A percentile compares a stretch with the other conserved stretches of the same genome.
Conservation (phyloP, 2,329 filamentous ascomycete species). For the Aulographum hederae region DNA sequence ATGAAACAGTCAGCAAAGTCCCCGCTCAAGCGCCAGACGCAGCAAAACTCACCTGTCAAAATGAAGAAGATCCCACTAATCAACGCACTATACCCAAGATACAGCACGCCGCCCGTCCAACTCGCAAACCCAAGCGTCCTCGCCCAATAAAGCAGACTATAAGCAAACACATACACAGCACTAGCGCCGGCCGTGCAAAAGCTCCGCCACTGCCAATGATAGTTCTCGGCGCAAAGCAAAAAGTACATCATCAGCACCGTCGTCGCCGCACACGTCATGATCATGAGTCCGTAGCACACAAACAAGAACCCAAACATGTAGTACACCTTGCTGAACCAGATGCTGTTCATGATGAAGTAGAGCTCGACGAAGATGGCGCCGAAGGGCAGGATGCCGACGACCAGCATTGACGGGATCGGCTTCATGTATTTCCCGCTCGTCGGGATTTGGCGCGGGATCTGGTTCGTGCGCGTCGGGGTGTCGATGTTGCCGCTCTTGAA, state of each 20-base stretch:
- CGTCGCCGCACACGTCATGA: slow-evolving; percentile 81
- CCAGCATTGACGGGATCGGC: slow-evolving; percentile 73
- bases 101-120: slow-evolving; percentile 72
- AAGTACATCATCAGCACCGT: slow-evolving; percentile 95
- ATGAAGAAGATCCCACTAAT: slow-evolving; percentile 87
- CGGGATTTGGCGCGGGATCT: slow-evolving; percentile 93
- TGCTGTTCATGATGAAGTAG: slow-evolving; percentile 98
- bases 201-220: slow-evolving; percentile 96
- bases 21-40: slow-evolving; percentile 3
- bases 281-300: slow-evolving; percentile 93
- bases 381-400: slow-evolving; percentile 86
- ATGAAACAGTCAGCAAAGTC: slow-evolving; percentile 1
- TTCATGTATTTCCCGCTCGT: slow-evolving; percentile 64
- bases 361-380: slow-evolving; percentile 95
- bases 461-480: slow-evolving; percentile 81
- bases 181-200: slow-evolving; percentile 86
- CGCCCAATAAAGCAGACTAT: slow-evolving; percentile 79
- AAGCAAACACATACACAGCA: slow-evolving; percentile 78
- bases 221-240: slow-evolving; percentile 87
- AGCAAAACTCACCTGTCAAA: slow-evolving; percentile 56
- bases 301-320: slow-evolving; percentile 99
- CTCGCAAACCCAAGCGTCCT: slow-evolving; percentile 75
- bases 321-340: slow-evolving; percentile 98
- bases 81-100: slow-evolving; percentile 79
- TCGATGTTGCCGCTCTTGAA: slow-evolving; percentile 56